Conservation (phyloP, 106 monocot species). For the Apostasia ramifera region DNA sequence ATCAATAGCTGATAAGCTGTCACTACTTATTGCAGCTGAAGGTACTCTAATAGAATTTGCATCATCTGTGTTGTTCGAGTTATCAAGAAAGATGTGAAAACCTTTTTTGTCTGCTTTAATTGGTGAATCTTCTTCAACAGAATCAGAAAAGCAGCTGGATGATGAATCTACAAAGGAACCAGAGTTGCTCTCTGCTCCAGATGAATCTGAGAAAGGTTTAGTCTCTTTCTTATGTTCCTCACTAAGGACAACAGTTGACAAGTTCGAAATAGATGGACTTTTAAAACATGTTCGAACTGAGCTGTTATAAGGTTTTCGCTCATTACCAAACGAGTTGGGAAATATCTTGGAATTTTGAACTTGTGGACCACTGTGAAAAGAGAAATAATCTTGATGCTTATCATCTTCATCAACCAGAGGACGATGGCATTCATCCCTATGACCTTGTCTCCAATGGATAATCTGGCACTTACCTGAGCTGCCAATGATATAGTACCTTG, state of each 20-base stretch:
- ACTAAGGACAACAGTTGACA: slow-evolving; percentile 6
- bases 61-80: slow-evolving; percentile 1
- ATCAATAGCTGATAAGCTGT: slow-evolving; percentile 4
- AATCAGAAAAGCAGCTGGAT: slow-evolving; percentile 6
- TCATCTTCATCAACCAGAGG: slow-evolving; percentile 4
- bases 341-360: slow-evolving; percentile 11
- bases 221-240: slow-evolving; percentile 12
- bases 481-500: slow-evolving; percentile 6
- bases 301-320: slow-evolving; percentile 7
- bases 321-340: neutral
- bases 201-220: slow-evolving; percentile 8
- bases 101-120: no score
- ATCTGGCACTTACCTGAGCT: slow-evolving; percentile 82
- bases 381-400: slow-evolving; percentile 3
- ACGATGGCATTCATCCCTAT: slow-evolving; percentile 54
- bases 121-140: slow-evolving; percentile 24
- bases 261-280: slow-evolving; percentile 15
- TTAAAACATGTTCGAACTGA: neutral
- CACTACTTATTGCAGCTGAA: slow-evolving; percentile 5
- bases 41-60: slow-evolving; percentile 5
- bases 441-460: slow-evolving; percentile 74
- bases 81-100: neutral
- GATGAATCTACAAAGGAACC: slow-evolving; percentile 20
- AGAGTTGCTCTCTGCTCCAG: slow-evolving; percentile 22
- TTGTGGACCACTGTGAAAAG: slow-evolving; percentile 8